phyloP scores from a whole-genome alignment of 306 rosid species.

The Quercus berberidifolia region DNA sequence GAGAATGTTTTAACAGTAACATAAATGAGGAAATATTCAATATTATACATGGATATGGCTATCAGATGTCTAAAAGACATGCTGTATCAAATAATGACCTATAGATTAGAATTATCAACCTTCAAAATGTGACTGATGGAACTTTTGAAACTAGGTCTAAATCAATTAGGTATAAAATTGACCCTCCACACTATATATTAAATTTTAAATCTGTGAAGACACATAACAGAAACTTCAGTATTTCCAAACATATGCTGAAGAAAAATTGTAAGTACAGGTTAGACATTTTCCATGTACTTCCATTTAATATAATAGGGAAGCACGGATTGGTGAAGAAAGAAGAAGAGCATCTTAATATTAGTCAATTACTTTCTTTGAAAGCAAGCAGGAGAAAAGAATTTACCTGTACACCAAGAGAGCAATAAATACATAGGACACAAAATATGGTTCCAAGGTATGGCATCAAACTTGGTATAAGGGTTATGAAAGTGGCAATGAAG shows the following conservation, averaged over 20 bases:
- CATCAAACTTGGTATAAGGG: constrained; percentile 97
- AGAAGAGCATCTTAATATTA: constrained; percentile 12
- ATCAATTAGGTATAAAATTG: neutral
- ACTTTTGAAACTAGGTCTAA: neutral
- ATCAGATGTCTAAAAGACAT: neutral
- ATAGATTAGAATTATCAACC: neutral
- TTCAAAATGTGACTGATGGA: neutral
- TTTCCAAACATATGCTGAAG: neutral
- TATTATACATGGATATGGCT: neutral
- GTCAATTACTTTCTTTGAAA: constrained; percentile 11
- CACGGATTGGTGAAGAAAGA: neutral
- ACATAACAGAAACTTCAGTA: neutral
- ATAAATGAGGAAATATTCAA: constrained; percentile 4
- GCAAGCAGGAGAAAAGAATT: constrained; percentile 19
- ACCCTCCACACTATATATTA: neutral
- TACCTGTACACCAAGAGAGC: constrained; percentile 94
- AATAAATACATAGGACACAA: constrained; percentile 76
- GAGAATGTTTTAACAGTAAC: neutral
- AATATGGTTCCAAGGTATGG: constrained; percentile 94
- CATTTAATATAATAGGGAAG: neutral
- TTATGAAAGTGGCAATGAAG: constrained; percentile 84
- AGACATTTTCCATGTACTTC: neutral
- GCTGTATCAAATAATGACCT: too few relatives aligned
- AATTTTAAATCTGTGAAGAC: neutral
- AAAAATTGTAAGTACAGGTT: neutral